A percentile compares a stretch with the other conserved stretches of the same genome.
phyloP scores from a whole-genome alignment of 257 asterid species.

The Solanum gracilifrons region DNA sequence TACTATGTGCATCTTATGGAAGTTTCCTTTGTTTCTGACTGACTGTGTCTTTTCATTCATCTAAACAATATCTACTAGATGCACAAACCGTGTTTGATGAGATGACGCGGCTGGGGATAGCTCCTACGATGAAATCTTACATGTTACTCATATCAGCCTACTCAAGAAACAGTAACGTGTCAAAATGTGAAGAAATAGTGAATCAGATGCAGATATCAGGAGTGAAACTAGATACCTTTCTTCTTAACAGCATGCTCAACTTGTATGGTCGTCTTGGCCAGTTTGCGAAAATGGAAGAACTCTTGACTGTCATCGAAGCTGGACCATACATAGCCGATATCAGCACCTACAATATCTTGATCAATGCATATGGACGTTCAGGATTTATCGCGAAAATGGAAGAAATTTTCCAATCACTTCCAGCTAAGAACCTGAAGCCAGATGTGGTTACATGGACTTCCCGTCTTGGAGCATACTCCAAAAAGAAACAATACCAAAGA shows the following conservation, averaged over 20 bases:
- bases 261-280: conserved; percentile 71
- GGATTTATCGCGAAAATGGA: conserved; percentile 72
- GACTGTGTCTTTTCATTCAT: not conserved
- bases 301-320: conserved; percentile 34
- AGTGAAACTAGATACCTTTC: conserved; percentile 51
- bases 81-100: conserved; percentile 72
- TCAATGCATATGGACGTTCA: conserved; percentile 58
- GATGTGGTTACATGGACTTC: conserved; percentile 80
- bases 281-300: conserved; percentile 67
- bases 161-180: conserved; percentile 44
- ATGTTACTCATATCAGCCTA: conserved; percentile 74
- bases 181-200: conserved; percentile 60
- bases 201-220: conserved; percentile 44
- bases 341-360: conserved; percentile 74
- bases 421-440: conserved; percentile 36
- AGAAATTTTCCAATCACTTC: conserved; percentile 40
- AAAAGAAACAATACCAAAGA: conserved; percentile 50
- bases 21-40: not conserved
- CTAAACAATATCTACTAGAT: conserved; percentile 11
- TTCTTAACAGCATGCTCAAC: conserved; percentile 62
- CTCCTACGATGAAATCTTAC: conserved; percentile 77
- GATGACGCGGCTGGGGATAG: conserved; percentile 60
- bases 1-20: not conserved
- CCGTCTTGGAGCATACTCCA: conserved; percentile 65
- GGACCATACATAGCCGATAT: conserved; percentile 45